A percentile compares a stretch with the other conserved stretches of the same genome.
Conservation (phyloP, 306 rosid species). For the Pterocarpus santalinus region DNA sequence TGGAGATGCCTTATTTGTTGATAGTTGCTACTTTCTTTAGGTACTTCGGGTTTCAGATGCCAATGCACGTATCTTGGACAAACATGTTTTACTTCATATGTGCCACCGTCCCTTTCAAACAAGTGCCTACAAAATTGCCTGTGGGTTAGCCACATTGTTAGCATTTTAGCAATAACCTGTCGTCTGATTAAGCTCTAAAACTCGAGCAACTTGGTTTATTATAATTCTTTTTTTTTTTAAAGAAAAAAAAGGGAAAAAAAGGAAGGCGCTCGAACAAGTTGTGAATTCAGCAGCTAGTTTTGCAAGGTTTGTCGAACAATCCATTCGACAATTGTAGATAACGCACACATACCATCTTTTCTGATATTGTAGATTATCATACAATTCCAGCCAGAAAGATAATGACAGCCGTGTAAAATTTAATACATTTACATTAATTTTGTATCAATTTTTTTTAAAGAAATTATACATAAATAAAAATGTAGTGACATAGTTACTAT, state of each 20-base stretch:
- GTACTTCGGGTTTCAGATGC: conserved; percentile 46
- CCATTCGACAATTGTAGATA: not conserved
- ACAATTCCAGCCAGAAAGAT: no score
- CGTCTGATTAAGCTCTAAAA: not conserved
- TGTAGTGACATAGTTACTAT: no score
- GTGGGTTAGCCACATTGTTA: not conserved
- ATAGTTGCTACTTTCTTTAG: conserved; percentile 36
- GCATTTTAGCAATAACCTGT: conserved; percentile 1
- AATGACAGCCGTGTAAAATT: no score
- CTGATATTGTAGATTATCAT: no score
- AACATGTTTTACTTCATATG: conserved; percentile 9
- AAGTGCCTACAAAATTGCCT: not conserved
- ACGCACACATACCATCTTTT: no score
- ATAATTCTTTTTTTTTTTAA: no score
- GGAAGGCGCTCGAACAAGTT: not conserved
- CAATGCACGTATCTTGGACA: conserved; percentile 35
- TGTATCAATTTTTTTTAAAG: no score
- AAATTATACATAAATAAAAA: no score
- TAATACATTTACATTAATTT: no score
- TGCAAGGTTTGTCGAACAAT: not conserved
- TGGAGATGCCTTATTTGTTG: conserved; percentile 32
- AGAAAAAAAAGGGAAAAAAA: no score
- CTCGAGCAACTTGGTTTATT: no score
- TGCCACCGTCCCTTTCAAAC: conserved; percentile 37
- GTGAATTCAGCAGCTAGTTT: not conserved